phyloP scores from a whole-genome alignment of 106 monocot genomes.

The Acorus calamus region DNA sequence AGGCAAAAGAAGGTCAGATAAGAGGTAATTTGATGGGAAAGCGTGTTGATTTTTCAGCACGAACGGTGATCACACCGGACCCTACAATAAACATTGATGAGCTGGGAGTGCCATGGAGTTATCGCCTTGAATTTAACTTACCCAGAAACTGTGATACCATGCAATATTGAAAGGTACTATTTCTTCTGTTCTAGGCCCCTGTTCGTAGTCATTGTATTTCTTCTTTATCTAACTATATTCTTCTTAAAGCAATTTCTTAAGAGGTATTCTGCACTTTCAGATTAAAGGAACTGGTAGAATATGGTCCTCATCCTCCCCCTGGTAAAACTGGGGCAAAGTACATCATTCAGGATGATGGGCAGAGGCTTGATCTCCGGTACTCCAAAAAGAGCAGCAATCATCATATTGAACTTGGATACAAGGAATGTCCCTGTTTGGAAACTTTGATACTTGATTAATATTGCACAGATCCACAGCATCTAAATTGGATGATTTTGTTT shows the following conservation, averaged over 20 bases:
- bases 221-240: not conserved
- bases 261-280: slow-evolving; percentile 14
- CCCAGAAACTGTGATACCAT: slow-evolving; percentile 93
- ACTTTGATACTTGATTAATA: too few relatives aligned
- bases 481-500: slow-evolving; percentile 10
- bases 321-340: slow-evolving; percentile 98
- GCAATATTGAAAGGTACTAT: slow-evolving; percentile 78
- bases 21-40: slow-evolving; percentile 99
- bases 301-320: slow-evolving; percentile 98
- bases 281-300: slow-evolving; percentile 94
- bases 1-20: slow-evolving; percentile 97
- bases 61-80: slow-evolving; percentile 91
- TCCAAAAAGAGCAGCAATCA: slow-evolving; percentile 98
- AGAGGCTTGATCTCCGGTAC: slow-evolving; percentile 91
- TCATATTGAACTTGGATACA: slow-evolving; percentile 96
- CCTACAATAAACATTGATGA: slow-evolving; percentile 95
- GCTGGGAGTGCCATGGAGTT: slow-evolving; percentile 85
- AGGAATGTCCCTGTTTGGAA: slow-evolving; percentile 24
- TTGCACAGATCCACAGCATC: too few relatives aligned
- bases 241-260: slow-evolving; percentile 1
- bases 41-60: slow-evolving; percentile 88
- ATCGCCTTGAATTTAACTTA: slow-evolving; percentile 90
- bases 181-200: not conserved
- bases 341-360: slow-evolving; percentile 96
- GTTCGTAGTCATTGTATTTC: too few relatives aligned